phyloP scores from a whole-genome alignment of 2,329 filamentous ascomycete species.

The Dryadomyces quercivorus region DNA sequence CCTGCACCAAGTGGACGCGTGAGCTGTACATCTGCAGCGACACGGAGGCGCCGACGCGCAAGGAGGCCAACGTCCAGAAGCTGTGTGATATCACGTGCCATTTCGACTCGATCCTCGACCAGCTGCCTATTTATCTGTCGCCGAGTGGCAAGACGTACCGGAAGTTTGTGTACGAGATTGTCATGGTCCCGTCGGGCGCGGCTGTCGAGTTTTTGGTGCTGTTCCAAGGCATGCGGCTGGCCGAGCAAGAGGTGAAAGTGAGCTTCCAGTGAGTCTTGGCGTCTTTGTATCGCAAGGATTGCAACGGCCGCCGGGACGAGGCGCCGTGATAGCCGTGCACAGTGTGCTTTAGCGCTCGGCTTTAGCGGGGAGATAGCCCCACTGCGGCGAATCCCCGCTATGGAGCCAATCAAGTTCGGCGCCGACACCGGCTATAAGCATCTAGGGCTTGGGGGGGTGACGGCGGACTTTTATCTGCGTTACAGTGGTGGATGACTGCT shows the following conservation, averaged over 20 bases:
- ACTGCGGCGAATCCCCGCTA: not conserved
- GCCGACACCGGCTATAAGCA: not conserved
- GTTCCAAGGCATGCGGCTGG: slow-evolving; percentile 5
- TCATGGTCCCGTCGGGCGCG: slow-evolving; percentile 9
- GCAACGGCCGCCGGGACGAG: no score
- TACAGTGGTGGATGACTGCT: no score
- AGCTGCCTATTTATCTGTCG: slow-evolving; percentile 6
- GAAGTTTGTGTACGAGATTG: slow-evolving; percentile 5
- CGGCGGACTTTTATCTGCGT: not conserved
- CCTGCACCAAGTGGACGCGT: slow-evolving; percentile 6
- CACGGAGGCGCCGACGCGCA: slow-evolving; percentile 3
- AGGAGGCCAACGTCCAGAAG: slow-evolving; percentile 4
- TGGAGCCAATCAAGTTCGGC: slow-evolving; percentile 1
- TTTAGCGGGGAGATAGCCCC: no score
- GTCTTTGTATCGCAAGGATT: not conserved
- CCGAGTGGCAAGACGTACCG: slow-evolving; percentile 4
- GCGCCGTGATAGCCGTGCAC: no score
- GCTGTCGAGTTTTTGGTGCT: slow-evolving; percentile 6
- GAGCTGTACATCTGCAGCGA: slow-evolving; percentile 8
- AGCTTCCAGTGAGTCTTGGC: not conserved
- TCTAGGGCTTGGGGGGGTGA: no score
- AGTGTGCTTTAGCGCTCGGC: no score
- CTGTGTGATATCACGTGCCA: slow-evolving; percentile 8
- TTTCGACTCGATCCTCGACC: slow-evolving; percentile 6
- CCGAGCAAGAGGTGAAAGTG: slow-evolving; percentile 5